phyloP scores from a whole-genome alignment of 148 eudicot species.

The Amaranthus cruentus region DNA sequence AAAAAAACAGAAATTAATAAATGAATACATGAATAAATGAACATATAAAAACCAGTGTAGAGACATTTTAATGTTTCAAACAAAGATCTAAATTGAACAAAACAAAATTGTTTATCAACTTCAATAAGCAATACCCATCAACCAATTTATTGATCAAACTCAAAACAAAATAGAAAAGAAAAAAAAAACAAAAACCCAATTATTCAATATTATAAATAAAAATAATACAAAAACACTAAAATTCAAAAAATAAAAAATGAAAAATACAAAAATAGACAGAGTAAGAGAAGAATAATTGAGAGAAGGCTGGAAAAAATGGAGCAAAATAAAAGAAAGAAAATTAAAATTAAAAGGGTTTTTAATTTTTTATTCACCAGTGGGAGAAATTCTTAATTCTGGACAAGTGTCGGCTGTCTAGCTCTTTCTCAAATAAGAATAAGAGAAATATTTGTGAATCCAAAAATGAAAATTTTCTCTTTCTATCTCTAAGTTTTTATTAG shows the following conservation, averaged over 20 bases:
- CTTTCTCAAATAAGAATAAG: background rate
- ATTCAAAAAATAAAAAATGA: background rate
- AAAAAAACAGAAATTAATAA: background rate
- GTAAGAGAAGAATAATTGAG: background rate
- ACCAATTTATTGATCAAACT: background rate
- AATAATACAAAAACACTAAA: background rate
- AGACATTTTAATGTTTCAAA: background rate
- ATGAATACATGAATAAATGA: background rate
- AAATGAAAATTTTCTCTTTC: background rate
- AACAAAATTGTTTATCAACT: background rate
- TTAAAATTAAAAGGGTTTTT: too few species aligned
- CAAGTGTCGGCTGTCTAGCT: conserved; percentile 42
- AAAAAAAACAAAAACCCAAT: background rate
- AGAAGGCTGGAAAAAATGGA: background rate
- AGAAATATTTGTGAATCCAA: background rate
- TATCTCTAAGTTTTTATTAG: background rate
- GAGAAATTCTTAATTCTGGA: background rate
- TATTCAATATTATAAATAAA: background rate
- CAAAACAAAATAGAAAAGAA: background rate
- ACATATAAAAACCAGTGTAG: background rate
- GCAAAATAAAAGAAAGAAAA: background rate
- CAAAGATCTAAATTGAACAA: background rate
- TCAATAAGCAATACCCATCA: background rate
- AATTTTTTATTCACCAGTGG: background rate
- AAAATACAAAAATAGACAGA: background rate